A percentile compares a stretch with the other conserved stretches of the same genome.
Conservation (phyloP, 129 eudicot species). For the Oenanthe sinensis region DNA sequence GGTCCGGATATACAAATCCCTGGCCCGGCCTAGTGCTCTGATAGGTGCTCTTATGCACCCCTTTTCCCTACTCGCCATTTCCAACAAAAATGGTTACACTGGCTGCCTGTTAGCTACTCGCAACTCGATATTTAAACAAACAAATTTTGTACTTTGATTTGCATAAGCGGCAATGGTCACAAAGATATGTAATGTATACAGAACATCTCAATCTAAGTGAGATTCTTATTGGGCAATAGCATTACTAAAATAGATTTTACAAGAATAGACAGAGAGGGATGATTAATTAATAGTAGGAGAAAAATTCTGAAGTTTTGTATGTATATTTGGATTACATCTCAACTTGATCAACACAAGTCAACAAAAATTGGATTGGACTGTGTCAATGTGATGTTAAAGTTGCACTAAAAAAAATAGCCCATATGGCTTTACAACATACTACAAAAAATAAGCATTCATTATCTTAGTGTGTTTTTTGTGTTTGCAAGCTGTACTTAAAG, state of each 20-base stretch:
- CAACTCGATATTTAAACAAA: background rate
- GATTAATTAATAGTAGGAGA: background rate
- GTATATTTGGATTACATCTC: background rate
- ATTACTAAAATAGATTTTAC: background rate
- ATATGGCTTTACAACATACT: too few species aligned
- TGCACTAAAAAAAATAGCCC: background rate
- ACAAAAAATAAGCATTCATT: background rate
- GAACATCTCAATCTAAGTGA: background rate
- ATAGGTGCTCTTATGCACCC: conserved; percentile 17
- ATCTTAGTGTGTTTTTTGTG: too few species aligned
- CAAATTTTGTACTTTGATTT: background rate
- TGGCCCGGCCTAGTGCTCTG: conserved; percentile 18
- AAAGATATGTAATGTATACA: background rate
- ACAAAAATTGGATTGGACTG: background rate
- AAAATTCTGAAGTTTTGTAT: background rate
- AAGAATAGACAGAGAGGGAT: background rate
- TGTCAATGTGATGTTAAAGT: background rate
- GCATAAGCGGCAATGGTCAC: background rate
- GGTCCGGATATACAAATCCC: conserved; percentile 21
- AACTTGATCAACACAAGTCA: background rate
- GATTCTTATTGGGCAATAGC: background rate
- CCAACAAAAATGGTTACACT: background rate
- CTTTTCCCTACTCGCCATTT: background rate
- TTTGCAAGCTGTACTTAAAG: background rate
- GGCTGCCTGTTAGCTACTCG: background rate